Evolutionary conservation across 1,284 basidiomycete genomes (phyloP).

Genomic region (Filobasidium uniguttulatum): DNA sequence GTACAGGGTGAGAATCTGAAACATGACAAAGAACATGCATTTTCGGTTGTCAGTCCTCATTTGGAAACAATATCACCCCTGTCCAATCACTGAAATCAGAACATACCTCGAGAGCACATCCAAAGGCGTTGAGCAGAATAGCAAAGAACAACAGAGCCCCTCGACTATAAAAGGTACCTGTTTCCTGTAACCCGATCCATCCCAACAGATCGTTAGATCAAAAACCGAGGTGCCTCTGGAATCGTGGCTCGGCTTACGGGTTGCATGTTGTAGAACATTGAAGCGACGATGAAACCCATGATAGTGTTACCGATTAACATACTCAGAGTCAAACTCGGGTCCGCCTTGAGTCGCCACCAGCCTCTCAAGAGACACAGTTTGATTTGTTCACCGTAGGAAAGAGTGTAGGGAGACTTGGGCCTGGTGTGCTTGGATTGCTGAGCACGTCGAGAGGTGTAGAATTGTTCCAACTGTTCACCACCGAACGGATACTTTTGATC

Average conservation of each 20-base stretch:
- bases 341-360: conserved; percentile 34
- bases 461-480: conserved; percentile 33
- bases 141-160: conserved; percentile 39
- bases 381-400: conserved; percentile 35
- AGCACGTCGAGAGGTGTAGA: conserved; percentile 33
- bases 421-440: conserved; percentile 38
- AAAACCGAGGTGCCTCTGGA: neutral
- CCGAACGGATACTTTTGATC: conserved; percentile 32
- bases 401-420: conserved; percentile 34
- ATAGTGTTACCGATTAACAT: conserved; percentile 35
- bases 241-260: neutral
- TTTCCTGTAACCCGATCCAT: conserved; percentile 8
- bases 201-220: conserved; percentile 5
- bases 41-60: neutral
- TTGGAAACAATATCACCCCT: no score
- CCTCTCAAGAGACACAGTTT: conserved; percentile 36
- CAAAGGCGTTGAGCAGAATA: conserved; percentile 33
- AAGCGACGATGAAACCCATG: conserved; percentile 37
- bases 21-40: neutral
- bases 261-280: conserved; percentile 36
- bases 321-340: conserved; percentile 34
- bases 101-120: conserved; percentile 12
- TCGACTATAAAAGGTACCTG: conserved; percentile 28
- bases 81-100: no score
- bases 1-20: conserved; percentile 38